Evolutionary conservation across 805 yeast genomes (phyloP).

Genomic region (Candida patagonica): DNA sequence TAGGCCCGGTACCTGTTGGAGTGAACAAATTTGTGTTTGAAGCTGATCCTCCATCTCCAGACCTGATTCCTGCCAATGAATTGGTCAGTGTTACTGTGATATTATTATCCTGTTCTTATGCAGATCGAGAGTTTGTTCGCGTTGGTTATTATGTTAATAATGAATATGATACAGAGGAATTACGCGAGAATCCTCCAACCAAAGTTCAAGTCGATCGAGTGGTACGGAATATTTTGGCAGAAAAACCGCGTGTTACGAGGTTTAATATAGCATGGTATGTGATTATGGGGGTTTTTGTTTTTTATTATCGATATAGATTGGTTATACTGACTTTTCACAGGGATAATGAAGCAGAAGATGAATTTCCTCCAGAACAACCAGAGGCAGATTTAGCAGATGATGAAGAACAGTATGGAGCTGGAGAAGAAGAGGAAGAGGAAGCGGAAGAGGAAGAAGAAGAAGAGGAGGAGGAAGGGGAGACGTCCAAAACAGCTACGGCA

Average conservation of each 20-base stretch:
- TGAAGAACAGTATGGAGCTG: constrained; percentile 40
- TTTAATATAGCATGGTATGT: constrained; percentile 85
- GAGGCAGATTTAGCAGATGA: constrained; percentile 56
- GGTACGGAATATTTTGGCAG: constrained; percentile 88
- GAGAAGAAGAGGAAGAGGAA: constrained; percentile 33
- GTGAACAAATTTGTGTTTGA: constrained; percentile 84
- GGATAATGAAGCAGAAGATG: constrained; percentile 63
- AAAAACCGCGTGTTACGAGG: constrained; percentile 94
- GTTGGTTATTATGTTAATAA: constrained; percentile 97
- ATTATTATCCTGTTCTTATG: constrained; percentile 82
- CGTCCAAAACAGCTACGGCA: constrained; percentile 22
- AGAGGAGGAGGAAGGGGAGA: constrained; percentile 27
- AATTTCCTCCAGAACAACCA: constrained; percentile 70
- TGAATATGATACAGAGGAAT: constrained; percentile 88
- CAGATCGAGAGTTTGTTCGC: constrained; percentile 88
- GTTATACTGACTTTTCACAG: constrained; percentile 12
- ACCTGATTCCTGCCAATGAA: constrained; percentile 91
- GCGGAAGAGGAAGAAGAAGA: constrained; percentile 28
- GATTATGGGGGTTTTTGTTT: background rate
- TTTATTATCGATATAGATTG: background rate
- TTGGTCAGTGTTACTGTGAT: constrained; percentile 93
- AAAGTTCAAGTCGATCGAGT: constrained; percentile 92
- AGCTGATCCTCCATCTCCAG: constrained; percentile 97
- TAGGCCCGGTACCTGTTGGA: constrained; percentile 98
- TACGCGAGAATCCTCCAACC: constrained; percentile 87